A percentile compares a stretch with the other conserved stretches of the same genome.
Evolutionary conservation across 768 basidiomycete genomes (phyloP).

Genomic region (Gymnopilus junonius): DNA sequence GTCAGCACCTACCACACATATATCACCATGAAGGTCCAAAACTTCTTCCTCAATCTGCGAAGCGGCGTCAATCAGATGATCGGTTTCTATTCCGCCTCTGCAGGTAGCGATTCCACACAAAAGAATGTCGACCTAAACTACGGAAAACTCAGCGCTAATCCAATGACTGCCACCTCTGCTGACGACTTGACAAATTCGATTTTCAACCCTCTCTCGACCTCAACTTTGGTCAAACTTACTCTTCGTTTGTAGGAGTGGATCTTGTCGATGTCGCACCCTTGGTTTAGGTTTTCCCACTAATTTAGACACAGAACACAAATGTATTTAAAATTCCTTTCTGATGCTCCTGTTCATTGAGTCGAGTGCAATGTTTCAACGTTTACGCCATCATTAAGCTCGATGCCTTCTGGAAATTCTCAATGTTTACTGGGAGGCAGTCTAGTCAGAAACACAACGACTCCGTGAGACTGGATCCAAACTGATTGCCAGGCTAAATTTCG

Average conservation of each 20-base stretch:
- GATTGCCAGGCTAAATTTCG: too few species aligned
- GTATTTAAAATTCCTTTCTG: too few species aligned
- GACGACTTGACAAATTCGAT: constrained; percentile 3
- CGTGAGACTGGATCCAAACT: too few species aligned
- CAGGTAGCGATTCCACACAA: not conserved
- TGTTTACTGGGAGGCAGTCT: too few species aligned
- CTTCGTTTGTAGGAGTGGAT: not conserved
- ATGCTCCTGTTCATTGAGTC: too few species aligned
- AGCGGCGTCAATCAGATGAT: not conserved
- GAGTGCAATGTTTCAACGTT: too few species aligned
- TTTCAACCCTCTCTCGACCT: not conserved
- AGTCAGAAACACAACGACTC: too few species aligned
- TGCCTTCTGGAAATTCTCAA: too few species aligned
- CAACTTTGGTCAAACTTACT: not conserved
- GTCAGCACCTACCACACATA: not conserved
- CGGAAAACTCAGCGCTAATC: not conserved
- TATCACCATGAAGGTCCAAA: not conserved
- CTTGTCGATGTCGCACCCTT: not conserved
- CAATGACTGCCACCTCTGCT: not conserved
- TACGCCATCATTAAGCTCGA: too few species aligned
- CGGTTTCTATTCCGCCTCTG: constrained; percentile 1
- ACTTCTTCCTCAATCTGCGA: constrained; percentile 1
- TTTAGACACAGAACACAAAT: too few species aligned
- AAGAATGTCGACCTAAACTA: constrained; percentile 5
- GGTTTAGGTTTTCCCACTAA: too few species aligned